Evolutionary conservation across 2,329 filamentous ascomycete species (phyloP), one percentile per base, ranked within the genome.

Genomic region (Claviceps fusiformis): DNA sequence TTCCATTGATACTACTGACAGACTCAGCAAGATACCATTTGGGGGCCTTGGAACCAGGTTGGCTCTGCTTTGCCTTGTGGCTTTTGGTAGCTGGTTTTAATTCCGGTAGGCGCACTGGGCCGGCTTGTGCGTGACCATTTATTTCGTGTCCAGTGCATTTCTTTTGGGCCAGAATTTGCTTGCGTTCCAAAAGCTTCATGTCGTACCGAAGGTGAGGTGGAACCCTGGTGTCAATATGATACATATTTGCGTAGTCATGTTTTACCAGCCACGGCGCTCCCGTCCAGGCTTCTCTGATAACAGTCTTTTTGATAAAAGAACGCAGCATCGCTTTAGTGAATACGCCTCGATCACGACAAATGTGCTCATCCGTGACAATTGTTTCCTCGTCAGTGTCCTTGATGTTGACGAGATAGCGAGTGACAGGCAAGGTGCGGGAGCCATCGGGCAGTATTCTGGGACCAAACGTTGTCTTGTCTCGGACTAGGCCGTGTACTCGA

Each of bases 221-320:
- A 13, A 97, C 82, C 54, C 89, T 83, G n/a, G 83, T 90, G 58
- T 89, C 85, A 59, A 98, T 93, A 59, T 89, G 85, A 68, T 93
- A 95, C 59, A 85, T 79, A 49, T 82, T 81, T 1, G 93, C 93
- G 57, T 95, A 83, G 54, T 89, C 84, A 41, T 86, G 80, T 71
- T 95, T 96, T 19, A 97, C 92, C 55, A 95, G 74, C 93, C 93
- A 98, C 0, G 93, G 92, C 0, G 93, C 93, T n/a, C 92, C 92
- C 58, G 84, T 92, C 89, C 91, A 97, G 4, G 89, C 82, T 65
- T 97, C 93, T 58, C 92, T 78, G 2, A 85, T 86, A n/a, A 96
- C 86, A 0, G 90, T 93, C 69, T 95, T 91, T 67, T 95, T 95
- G 60, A 98, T 88, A 61, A 96, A 98, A 6, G 90, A 89, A 39